phyloP scores from a whole-genome alignment of 352 stramenopile genomes.

The Phytophthora agathidicida region DNA sequence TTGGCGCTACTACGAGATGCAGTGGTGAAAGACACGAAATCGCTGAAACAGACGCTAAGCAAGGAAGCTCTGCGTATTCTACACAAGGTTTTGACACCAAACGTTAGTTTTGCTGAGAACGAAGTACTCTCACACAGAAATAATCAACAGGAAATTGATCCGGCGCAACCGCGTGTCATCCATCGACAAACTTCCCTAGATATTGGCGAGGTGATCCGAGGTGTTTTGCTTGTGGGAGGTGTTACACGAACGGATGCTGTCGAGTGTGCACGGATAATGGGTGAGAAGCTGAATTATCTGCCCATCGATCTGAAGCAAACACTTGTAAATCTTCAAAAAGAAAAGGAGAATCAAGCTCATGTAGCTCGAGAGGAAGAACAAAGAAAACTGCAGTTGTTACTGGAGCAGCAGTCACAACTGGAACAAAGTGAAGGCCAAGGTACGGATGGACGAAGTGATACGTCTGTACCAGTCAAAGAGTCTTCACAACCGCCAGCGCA shows the following conservation, averaged over 20 bases:
- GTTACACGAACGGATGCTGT: slow-evolving; percentile 37
- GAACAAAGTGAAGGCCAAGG: slow-evolving; percentile 21
- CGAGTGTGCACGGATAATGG: slow-evolving; percentile 42
- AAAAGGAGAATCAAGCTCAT: slow-evolving; percentile 22
- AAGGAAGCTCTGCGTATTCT: slow-evolving; percentile 55
- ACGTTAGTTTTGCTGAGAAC: background rate
- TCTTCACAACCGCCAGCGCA: background rate
- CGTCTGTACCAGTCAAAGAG: background rate
- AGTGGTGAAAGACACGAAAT: slow-evolving; percentile 62
- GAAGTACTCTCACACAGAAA: background rate
- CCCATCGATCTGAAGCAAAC: slow-evolving; percentile 44
- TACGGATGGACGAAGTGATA: slow-evolving; percentile 14
- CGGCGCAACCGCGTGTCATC: slow-evolving; percentile 15
- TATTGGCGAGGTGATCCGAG: slow-evolving; percentile 56
- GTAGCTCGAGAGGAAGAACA: slow-evolving; percentile 20
- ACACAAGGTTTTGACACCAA: slow-evolving; percentile 25
- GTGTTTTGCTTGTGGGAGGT: slow-evolving; percentile 56
- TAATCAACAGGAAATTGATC: slow-evolving; percentile 16
- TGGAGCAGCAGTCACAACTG: slow-evolving; percentile 10
- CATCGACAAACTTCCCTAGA: slow-evolving; percentile 26
- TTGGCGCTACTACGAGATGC: slow-evolving; percentile 51
- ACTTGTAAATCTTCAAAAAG: slow-evolving; percentile 25
- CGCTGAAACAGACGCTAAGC: slow-evolving; percentile 58
- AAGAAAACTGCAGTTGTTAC: slow-evolving; percentile 1
- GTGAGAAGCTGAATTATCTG: slow-evolving; percentile 51